phyloP scores from a whole-genome alignment of 106 monocot species.

The Phalaenopsis equestris region DNA sequence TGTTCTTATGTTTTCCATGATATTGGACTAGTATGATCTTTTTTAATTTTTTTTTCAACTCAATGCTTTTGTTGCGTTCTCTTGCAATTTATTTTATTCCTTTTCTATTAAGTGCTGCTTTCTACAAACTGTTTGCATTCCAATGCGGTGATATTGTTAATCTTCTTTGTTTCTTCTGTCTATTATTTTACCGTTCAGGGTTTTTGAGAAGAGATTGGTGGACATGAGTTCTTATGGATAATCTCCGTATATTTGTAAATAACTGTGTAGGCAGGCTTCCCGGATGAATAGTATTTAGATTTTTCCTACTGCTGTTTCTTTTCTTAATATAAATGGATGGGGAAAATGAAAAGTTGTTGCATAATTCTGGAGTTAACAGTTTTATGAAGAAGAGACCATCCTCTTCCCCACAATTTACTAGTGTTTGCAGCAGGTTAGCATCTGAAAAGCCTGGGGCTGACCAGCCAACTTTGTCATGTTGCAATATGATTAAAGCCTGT shows the following conservation, averaged over 20 bases:
- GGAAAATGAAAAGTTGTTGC: slow-evolving; percentile 48
- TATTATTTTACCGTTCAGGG: background rate
- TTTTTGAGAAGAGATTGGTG: background rate
- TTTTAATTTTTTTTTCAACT: no score
- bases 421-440: slow-evolving; percentile 2
- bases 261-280: background rate
- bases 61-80: no score
- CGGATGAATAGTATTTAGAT: background rate
- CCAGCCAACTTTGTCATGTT: background rate
- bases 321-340: slow-evolving; percentile 38
- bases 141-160: background rate
- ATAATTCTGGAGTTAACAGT: slow-evolving; percentile 17
- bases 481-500: background rate
- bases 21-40: no score
- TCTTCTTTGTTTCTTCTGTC: background rate
- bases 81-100: no score
- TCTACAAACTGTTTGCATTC: background rate
- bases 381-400: slow-evolving; percentile 32
- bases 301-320: background rate
- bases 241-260: background rate
- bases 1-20: no score
- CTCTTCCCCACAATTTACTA: slow-evolving; percentile 6
- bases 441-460: background rate
- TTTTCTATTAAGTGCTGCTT: no score
- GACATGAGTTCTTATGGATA: background rate